Conservation (phyloP, 352 stramenopile genomes). For the Pythium rhizo-oryzae region DNA sequence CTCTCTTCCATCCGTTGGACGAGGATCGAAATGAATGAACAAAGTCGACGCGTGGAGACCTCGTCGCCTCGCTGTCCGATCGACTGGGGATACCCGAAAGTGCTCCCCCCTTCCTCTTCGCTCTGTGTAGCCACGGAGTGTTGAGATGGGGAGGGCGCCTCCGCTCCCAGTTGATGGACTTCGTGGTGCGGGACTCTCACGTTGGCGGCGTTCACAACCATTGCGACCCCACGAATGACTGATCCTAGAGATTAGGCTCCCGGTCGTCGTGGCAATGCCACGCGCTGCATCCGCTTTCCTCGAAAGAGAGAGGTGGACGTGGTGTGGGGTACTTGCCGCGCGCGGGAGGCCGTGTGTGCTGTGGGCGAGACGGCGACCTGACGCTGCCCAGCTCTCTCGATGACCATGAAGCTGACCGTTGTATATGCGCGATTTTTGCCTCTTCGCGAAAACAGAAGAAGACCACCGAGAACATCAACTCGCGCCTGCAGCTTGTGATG, state of each 20-base stretch:
- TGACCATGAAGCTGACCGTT: slow-evolving; percentile 31
- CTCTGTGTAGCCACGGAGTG: too few relatives aligned
- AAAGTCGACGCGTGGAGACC: background rate
- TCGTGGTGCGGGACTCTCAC: too few relatives aligned
- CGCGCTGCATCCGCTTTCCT: background rate
- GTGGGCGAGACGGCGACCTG: background rate
- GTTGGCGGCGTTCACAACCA: slow-evolving; percentile 25
- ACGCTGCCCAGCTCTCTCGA: too few relatives aligned
- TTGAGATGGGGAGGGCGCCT: too few relatives aligned
- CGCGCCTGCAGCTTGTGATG: slow-evolving; percentile 99
- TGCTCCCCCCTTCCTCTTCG: background rate
- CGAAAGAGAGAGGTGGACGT: background rate
- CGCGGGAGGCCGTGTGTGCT: background rate
- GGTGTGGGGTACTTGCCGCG: background rate
- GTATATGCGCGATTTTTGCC: slow-evolving; percentile 5
- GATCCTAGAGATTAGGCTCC: slow-evolving; percentile 3
- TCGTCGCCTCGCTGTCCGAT: too few relatives aligned
- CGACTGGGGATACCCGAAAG: too few relatives aligned
- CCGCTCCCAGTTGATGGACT: too few relatives aligned
- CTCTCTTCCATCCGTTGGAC: slow-evolving; percentile 62
- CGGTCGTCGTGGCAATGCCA: background rate
- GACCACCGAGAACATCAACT: slow-evolving; percentile 99
- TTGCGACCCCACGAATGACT: slow-evolving; percentile 21
- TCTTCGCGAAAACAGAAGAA: slow-evolving; percentile 91
- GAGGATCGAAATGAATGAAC: slow-evolving; percentile 42